A percentile compares a stretch with the other conserved stretches of the same genome.
These are phyloP conservation scores for Staphylotrichum tortipilum DNA, from an alignment of 495 filamentous ascomycete species.

Conservation along the genomic window DNA sequence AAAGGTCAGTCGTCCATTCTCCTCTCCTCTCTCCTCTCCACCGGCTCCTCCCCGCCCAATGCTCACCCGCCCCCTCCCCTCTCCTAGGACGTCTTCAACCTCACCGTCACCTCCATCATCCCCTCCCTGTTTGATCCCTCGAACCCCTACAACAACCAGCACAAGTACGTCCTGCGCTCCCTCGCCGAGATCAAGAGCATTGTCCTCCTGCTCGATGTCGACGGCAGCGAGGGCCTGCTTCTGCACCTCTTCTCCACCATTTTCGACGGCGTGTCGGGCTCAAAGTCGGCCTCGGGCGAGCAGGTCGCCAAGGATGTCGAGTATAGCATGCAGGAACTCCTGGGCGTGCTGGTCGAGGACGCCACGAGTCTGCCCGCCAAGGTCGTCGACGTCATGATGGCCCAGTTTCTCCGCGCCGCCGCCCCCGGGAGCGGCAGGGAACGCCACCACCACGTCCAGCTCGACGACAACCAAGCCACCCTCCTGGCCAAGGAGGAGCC, in stretches of 20 bases:
- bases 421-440: conserved; percentile 50
- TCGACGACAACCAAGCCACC: conserved; percentile 56
- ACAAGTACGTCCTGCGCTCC: conserved; percentile 80
- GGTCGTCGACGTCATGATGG: conserved; percentile 88
- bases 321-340: conserved; percentile 77
- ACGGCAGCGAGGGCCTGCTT: conserved; percentile 65
- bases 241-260: conserved; percentile 73
- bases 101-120: conserved; percentile 74
- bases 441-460: conserved; percentile 35
- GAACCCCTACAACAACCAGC: conserved; percentile 84
- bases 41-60: too few relatives aligned
- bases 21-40: too few relatives aligned
- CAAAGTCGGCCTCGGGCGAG: conserved; percentile 65
- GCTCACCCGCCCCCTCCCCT: background rate
- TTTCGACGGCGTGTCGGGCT: conserved; percentile 85
- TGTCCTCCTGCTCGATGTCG: conserved; percentile 84
- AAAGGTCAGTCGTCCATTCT: too few relatives aligned
- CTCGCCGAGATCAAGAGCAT: conserved; percentile 91
- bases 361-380: conserved; percentile 65
- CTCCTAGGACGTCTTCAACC: conserved; percentile 89
- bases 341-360: conserved; percentile 83
- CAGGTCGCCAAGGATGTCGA: conserved; percentile 83
- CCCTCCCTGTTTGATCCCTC: conserved; percentile 80
- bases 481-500: conserved; percentile 77
- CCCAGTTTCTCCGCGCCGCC: conserved; percentile 86